Base-by-base conservation (phyloP, 306 rosid species). In the Ochetophila trinervis region DNA sequence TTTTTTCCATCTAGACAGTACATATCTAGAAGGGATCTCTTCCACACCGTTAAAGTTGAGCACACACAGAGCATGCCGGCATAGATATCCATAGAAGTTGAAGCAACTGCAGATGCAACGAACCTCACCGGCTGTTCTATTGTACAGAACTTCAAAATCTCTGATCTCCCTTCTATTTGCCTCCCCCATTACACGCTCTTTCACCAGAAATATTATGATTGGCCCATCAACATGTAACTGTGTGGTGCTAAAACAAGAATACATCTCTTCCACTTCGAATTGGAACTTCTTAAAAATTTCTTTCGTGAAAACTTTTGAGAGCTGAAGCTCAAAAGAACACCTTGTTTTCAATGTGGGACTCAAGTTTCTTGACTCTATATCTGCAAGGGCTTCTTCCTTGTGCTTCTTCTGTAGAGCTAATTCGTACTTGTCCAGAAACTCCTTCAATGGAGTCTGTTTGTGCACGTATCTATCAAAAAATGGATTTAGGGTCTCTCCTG, bases 41-140 rank as follows among this genome's bases (percentile, higher is more conserved):
- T 92, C 98, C 66, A 87, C 98, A 53, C 96, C 98, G 35, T 89
- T 92, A 72, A 87, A 92, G 57, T 92, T 89, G 68, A 92, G 98
- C 70, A 79, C 95, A 53, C 95, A 89, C 36, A 89, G 54, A 0
- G 96, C 87, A 42, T 92, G 98, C 67, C 96, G 86, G 58, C 98
- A 92, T 60, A 92, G 75, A 66, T 92, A 92, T 63, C 98, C 98
- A 15, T 81, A 78, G 54, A 92, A 87, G 71, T 85, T 87, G 59
- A 89, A 92, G 84, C 93, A 86, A 54, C 95, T 84, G 74, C 98
- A 92, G n/a, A 92, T 87, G 78, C 98, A 92, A 21, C 96, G 96
- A 76, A 92, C 93, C 82, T 92, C 98, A 1, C 88, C 87, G 0
- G 80, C 91, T 5, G 91, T 44, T 74, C 93, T 77, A 65, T 87